Percentiles rank a stretch among this genome's conserved stretches.
These are phyloP conservation scores for Apiospora phragmitis DNA, from an alignment of 2,329 filamentous ascomycete species.

Conservation along the genomic window DNA sequence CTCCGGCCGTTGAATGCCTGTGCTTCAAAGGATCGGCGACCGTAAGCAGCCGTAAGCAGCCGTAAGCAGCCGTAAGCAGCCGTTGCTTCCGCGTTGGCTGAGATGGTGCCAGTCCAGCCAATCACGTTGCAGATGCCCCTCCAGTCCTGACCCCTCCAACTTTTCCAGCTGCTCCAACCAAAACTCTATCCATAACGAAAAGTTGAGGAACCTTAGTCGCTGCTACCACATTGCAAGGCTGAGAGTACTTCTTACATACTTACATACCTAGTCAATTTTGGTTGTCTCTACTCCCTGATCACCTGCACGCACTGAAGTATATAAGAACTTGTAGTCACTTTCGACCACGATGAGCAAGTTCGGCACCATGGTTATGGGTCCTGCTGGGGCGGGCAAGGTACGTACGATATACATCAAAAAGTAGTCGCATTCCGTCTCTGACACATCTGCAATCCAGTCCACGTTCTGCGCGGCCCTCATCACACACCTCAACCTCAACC, in stretches of 20 bases:
- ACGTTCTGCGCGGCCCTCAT: conserved; percentile 95
- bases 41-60: not conserved
- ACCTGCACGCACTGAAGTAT: not conserved
- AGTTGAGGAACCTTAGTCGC: not conserved
- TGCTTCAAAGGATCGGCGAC: not conserved
- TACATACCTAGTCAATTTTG: not conserved
- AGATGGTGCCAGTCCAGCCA: not conserved
- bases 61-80: not conserved
- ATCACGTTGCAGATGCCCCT: not conserved
- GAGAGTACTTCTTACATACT: not conserved
- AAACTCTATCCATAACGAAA: not conserved
- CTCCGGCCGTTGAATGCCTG: not conserved
- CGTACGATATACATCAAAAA: conserved; percentile 23
- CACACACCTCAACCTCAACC: conserved; percentile 85
- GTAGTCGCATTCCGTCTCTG: not conserved
- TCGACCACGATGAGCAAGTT: conserved; percentile 77
- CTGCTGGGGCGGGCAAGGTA: conserved; percentile 91
- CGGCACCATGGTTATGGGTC: conserved; percentile 93
- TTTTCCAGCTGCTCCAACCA: not conserved
- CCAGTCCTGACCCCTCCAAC: not conserved
- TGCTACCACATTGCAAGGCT: not conserved
- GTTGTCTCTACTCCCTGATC: not conserved
- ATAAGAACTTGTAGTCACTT: not conserved
- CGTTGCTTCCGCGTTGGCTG: not conserved
- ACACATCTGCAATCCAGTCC: conserved; percentile 54